These are phyloP conservation scores for Euphorbia pulcherrima DNA, from an alignment of 345 rosid genomes.

Conservation along the genomic window DNA sequence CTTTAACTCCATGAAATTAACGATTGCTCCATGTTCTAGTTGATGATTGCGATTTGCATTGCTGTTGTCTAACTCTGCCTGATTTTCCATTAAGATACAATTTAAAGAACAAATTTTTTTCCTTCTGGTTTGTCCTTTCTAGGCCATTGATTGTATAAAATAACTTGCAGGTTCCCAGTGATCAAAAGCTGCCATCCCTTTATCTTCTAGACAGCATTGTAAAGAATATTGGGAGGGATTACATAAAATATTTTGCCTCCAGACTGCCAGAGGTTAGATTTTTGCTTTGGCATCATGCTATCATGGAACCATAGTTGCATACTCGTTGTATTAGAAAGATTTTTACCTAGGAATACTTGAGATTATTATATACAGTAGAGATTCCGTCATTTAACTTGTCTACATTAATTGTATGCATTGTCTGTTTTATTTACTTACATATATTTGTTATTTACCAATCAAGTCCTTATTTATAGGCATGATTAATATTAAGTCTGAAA, in stretches of 20 bases:
- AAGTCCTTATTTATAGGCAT: neutral
- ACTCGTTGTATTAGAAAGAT: neutral
- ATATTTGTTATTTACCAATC: neutral
- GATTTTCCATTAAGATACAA: slow-evolving; percentile 2
- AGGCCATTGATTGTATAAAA: slow-evolving; percentile 27
- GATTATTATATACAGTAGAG: neutral
- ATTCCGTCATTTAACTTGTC: neutral
- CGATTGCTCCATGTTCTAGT: neutral
- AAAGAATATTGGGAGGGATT: slow-evolving; percentile 91
- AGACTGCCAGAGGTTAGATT: slow-evolving; percentile 78
- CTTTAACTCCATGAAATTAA: neutral
- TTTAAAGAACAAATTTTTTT: neutral
- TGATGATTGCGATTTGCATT: neutral
- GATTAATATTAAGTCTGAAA: neutral
- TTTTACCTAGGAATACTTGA: neutral
- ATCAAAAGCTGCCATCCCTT: slow-evolving; percentile 95
- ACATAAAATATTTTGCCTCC: slow-evolving; percentile 76
- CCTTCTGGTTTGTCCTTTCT: neutral
- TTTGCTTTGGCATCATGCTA: slow-evolving; percentile 14
- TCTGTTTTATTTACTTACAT: slow-evolving; percentile 6
- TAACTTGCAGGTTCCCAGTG: slow-evolving; percentile 91
- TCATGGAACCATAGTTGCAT: no score
- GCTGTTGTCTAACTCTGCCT: neutral
- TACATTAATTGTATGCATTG: neutral
- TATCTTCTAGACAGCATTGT: slow-evolving; percentile 99